Base-by-base conservation (phyloP, 208 protist species). In the Acanthamoeba divionensis region DNA sequence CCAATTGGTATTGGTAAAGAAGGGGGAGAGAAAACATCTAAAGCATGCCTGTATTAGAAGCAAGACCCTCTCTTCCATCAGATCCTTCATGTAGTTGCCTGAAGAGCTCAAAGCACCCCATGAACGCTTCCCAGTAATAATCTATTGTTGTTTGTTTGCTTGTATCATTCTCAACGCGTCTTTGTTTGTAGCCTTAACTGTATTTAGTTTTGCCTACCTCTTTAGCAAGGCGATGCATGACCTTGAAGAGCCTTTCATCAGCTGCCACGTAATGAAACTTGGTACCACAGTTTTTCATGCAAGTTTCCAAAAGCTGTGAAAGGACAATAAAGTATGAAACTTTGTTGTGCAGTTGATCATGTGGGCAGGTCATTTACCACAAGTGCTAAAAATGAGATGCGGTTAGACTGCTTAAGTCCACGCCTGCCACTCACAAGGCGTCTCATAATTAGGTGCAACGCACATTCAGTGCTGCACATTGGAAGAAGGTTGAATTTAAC, bases 221-320 rank as follows among this genome's bases (percentile, higher is more conserved):
- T 24, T 71, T 71, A 3, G 77, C 77, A 1, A 87, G 77, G 52
- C 55, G 77, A 2, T 52, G 52, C 2, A 87, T 38, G 9, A 44
- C 52, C 77, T 66, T 87, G 77, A 87, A 87, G 5, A 87, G 52
- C 55, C 36, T 38, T 24, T 87, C 77, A 13, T 87, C 54, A 15
- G 77, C 77, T 13, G 77, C 77, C 48, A 66, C 77, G 21, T 66
- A 67, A 57, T 87, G 77, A 57, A 87, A 87, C 21, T 41, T 31
- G 29, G 48, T 66, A 36, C 77, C 77, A 36, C 77, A 87, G 77
- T 87, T 87, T 44, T 87, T 87, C 77, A 87, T 87, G 55, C 77
- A 87, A 7, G 77, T 87, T 57, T 87, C 77, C 26, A 87, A 45
- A 9, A 87, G 55, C 77, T 87, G 48, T 2, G 18, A 18, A n/a